These are phyloP conservation scores for Colletotrichum tropicale DNA, from an alignment of 2,329 filamentous ascomycete genomes.

Conservation along the genomic window DNA sequence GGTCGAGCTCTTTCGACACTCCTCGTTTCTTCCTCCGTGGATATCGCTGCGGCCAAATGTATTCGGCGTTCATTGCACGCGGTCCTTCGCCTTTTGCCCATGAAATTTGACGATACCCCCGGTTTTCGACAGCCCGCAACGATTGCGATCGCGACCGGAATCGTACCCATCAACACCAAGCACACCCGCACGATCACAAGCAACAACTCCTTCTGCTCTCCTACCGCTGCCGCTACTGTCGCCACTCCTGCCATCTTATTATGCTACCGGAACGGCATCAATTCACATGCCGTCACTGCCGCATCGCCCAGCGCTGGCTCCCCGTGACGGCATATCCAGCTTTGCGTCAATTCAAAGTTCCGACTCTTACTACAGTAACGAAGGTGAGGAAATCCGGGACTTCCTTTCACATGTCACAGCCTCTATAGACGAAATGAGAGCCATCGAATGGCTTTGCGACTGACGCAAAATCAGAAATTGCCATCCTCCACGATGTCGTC, in stretches of 20 bases:
- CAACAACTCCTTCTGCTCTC: background rate
- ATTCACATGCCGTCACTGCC: slow-evolving; percentile 36
- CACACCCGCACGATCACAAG: background rate
- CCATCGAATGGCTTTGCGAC: background rate
- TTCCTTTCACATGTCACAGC: background rate
- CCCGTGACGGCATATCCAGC: slow-evolving; percentile 36
- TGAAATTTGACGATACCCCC: background rate
- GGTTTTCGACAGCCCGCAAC: background rate
- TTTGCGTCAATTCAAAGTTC: slow-evolving; percentile 26
- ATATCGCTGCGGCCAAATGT: background rate
- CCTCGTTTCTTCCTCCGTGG: background rate
- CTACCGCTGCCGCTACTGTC: background rate
- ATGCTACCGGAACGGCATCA: slow-evolving; percentile 33
- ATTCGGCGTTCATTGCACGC: background rate
- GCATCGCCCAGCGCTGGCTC: slow-evolving; percentile 38
- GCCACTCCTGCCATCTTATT: slow-evolving; percentile 24
- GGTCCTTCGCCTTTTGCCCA: background rate
- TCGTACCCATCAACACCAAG: background rate
- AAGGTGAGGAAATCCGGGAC: slow-evolving; percentile 48
- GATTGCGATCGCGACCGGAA: background rate
- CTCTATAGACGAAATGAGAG: background rate
- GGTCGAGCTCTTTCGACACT: background rate
- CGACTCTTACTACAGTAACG: slow-evolving; percentile 62
- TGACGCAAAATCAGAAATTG: slow-evolving; percentile 65
- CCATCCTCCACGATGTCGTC: slow-evolving; percentile 79